These are phyloP conservation scores for Linnemannia elongata DNA, from an alignment of 192 early-diverging fungal genomes.

Conservation along the genomic window DNA sequence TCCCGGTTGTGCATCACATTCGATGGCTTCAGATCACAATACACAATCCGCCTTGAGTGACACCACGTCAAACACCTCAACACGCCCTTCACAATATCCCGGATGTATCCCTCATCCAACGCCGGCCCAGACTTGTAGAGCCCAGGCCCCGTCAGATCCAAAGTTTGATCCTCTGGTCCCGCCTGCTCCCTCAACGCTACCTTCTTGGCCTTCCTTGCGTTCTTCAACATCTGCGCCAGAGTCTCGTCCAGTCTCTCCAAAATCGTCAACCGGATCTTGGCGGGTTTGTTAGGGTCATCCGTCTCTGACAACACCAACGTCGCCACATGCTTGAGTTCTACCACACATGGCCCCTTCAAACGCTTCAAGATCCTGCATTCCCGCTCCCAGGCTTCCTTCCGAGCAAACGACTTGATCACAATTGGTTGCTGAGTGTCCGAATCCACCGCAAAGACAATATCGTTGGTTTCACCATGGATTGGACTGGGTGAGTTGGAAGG, in stretches of 20 bases:
- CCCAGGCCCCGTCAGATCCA: conserved; percentile 38
- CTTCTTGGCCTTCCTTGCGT: conserved; percentile 51
- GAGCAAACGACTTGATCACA: conserved; percentile 63
- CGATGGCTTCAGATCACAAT: conserved; percentile 68
- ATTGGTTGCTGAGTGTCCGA: conserved; percentile 45
- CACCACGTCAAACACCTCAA: conserved; percentile 60
- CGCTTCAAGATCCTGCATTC: conserved; percentile 61
- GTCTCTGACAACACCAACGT: conserved; percentile 59
- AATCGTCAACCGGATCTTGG: conserved; percentile 53
- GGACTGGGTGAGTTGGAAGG: conserved; percentile 43
- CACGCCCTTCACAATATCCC: conserved; percentile 57
- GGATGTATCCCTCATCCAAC: conserved; percentile 37
- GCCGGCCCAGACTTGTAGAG: conserved; percentile 36
- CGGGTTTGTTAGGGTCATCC: conserved; percentile 45
- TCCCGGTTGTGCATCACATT: conserved; percentile 64
- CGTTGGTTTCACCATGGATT: conserved; percentile 60
- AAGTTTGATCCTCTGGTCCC: background rate
- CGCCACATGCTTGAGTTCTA: conserved; percentile 64
- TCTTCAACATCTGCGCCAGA: conserved; percentile 52
- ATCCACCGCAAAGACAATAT: conserved; percentile 60
- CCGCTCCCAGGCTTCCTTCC: conserved; percentile 68
- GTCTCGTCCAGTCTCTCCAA: conserved; percentile 67
- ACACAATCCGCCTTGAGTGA: conserved; percentile 61
- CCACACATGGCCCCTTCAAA: conserved; percentile 56
- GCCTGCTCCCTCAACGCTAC: conserved; percentile 40